Conservation (phyloP, 2,329 filamentous ascomycete species). For the Aureobasidium melanogenum region DNA sequence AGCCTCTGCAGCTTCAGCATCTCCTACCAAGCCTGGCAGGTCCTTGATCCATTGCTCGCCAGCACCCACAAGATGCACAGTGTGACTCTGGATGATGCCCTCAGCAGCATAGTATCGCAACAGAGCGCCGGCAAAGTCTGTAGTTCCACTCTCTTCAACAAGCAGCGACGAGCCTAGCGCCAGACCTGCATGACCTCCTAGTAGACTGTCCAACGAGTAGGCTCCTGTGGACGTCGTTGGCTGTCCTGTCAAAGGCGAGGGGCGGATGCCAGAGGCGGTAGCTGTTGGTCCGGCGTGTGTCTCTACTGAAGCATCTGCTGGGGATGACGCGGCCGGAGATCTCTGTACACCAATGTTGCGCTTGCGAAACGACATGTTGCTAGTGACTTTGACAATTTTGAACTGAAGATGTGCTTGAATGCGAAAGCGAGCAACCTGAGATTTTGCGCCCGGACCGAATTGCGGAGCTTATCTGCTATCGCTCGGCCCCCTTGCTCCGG, state of each 20-base stretch:
- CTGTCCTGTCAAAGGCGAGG: conserved; percentile 81
- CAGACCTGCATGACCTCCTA: conserved; percentile 80
- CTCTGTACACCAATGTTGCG: conserved; percentile 43
- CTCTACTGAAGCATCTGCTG: conserved; percentile 14
- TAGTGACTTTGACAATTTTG: not conserved
- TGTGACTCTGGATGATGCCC: conserved; percentile 83
- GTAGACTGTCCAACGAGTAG: conserved; percentile 69
- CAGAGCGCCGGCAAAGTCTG: conserved; percentile 80
- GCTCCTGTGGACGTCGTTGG: conserved; percentile 87
- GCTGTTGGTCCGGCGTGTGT: not conserved
- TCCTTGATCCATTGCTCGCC: conserved; percentile 74
- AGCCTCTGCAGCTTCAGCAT: conserved; percentile 32
- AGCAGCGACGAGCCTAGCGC: conserved; percentile 72
- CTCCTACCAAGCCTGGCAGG: conserved; percentile 62
- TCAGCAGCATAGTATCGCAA: conserved; percentile 87
- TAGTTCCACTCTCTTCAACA: conserved; percentile 82
- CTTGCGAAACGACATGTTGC: conserved; percentile 58
- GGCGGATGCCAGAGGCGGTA: conserved; percentile 52
- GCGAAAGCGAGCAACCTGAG: not conserved
- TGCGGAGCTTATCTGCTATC: conserved; percentile 1
- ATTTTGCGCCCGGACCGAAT: conserved; percentile 4
- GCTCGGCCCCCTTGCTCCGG: not conserved
- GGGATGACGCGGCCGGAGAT: not conserved
- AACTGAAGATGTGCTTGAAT: not conserved
- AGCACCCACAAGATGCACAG: conserved; percentile 75